Conservation (phyloP, 2,329 filamentous ascomycete genomes). For the Neonectria magnoliae region DNA sequence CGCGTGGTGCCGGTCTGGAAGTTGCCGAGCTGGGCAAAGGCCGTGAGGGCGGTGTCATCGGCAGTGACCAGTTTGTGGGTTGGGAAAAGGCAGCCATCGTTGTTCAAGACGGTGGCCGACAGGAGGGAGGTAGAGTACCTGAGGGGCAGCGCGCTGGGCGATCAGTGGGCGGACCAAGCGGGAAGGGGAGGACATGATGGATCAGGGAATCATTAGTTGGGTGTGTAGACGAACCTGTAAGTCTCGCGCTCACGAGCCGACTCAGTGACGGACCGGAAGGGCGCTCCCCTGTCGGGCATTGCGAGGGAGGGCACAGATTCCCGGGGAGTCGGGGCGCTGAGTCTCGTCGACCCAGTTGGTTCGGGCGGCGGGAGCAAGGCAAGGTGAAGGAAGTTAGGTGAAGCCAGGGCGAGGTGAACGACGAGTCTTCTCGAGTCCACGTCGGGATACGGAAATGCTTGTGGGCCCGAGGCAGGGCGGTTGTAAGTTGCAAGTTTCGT, state of each 20-base stretch:
- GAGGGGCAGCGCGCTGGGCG: too few relatives aligned
- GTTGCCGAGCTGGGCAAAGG: conserved; percentile 60
- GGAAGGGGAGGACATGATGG: not conserved
- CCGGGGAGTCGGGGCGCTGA: too few relatives aligned
- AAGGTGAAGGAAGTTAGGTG: too few relatives aligned
- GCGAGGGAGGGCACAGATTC: too few relatives aligned
- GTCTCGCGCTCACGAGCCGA: conserved; percentile 19
- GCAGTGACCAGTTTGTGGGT: not conserved
- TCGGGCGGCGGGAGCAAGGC: too few relatives aligned
- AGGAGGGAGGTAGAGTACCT: conserved; percentile 3
- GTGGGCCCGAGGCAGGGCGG: too few relatives aligned
- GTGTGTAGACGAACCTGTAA: conserved; percentile 13
- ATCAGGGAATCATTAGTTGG: too few relatives aligned
- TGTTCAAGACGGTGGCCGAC: not conserved
- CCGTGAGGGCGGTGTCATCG: conserved; percentile 55
- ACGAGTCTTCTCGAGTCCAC: too few relatives aligned
- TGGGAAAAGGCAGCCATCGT: not conserved
- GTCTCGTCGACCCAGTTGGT: too few relatives aligned
- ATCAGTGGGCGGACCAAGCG: not conserved
- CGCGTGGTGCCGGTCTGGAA: conserved; percentile 55
- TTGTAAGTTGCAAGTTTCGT: too few relatives aligned
- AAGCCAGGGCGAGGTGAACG: too few relatives aligned
- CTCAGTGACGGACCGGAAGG: conserved; percentile 9
- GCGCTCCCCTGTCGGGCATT: not conserved
- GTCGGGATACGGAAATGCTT: too few relatives aligned